Conservation (phyloP, 768 basidiomycete genomes). For the Trametes meyenii region DNA sequence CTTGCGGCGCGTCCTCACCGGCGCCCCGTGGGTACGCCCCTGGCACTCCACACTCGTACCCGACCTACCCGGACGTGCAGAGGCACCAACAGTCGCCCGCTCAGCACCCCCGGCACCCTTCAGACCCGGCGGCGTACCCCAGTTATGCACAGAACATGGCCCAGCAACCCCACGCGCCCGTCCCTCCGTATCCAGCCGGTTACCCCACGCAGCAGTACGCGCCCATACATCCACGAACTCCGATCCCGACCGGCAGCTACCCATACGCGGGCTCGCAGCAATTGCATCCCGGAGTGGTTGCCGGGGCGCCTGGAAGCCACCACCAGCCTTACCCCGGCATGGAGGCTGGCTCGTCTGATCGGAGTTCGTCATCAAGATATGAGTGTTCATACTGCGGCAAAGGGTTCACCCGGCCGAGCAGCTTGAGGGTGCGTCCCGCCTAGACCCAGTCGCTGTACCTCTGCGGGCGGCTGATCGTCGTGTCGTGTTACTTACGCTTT, state of each 20-base stretch:
- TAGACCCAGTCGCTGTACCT: background rate
- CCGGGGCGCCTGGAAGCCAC: conserved; percentile 12
- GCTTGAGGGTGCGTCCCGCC: conserved; percentile 61
- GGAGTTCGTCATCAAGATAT: conserved; percentile 54
- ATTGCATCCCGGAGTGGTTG: conserved; percentile 42
- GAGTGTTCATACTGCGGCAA: conserved; percentile 81
- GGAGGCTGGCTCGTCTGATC: conserved; percentile 26
- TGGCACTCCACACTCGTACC: conserved; percentile 22
- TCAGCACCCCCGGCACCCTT: conserved; percentile 20
- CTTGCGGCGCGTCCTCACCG: conserved; percentile 22
- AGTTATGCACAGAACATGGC: conserved; percentile 13
- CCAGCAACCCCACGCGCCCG: conserved; percentile 8
- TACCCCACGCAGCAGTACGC: conserved; percentile 10
- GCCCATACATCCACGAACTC: conserved; percentile 15
- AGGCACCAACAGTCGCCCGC: conserved; percentile 16
- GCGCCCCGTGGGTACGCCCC: conserved; percentile 10
- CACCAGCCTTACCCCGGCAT: conserved; percentile 16
- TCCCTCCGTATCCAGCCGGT: conserved; percentile 19
- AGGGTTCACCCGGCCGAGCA: conserved; percentile 81
- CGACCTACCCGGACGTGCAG: conserved; percentile 14
- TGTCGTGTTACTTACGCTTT: conserved; percentile 11
- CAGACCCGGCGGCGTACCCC: conserved; percentile 24
- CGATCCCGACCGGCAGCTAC: conserved; percentile 31
- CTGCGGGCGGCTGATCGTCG: background rate
- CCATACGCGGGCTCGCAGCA: conserved; percentile 43